phyloP scores from a whole-genome alignment of 768 basidiomycete species.

The Suillus variegatus region DNA sequence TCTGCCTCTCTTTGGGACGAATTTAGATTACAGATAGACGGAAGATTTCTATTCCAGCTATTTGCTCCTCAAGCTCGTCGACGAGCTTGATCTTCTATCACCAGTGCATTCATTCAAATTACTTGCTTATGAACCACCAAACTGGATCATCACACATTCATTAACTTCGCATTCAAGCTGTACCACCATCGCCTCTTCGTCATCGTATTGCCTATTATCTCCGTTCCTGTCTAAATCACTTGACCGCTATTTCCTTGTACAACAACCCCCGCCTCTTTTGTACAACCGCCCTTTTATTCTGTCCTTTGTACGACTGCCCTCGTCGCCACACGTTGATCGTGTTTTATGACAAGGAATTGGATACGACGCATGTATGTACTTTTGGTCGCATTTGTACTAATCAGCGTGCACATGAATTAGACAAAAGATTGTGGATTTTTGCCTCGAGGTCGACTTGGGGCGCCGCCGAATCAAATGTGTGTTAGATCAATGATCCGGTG shows the following conservation, averaged over 20 bases:
- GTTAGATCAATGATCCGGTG: neutral
- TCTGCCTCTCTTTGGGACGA: too few relatives aligned
- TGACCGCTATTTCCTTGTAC: too few relatives aligned
- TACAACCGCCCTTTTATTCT: neutral
- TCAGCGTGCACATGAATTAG: neutral
- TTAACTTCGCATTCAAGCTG: neutral
- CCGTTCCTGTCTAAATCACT: too few relatives aligned
- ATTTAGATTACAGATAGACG: neutral
- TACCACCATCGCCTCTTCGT: too few relatives aligned
- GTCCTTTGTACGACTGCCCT: neutral
- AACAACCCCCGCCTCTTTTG: neutral
- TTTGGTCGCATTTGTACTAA: slow-evolving; percentile 1
- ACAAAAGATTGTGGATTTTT: neutral
- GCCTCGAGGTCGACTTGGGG: neutral
- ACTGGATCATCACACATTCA: slow-evolving; percentile 6
- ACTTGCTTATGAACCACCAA: neutral
- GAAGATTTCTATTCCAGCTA: slow-evolving; percentile 4
- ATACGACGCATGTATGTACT: slow-evolving; percentile 4
- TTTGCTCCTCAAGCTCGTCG: neutral
- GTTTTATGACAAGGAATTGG: neutral
- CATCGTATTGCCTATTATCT: neutral
- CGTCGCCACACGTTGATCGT: neutral
- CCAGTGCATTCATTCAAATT: neutral
- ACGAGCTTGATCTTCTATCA: slow-evolving; percentile 8
- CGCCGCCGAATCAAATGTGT: neutral